Evolutionary conservation across 2,329 filamentous ascomycete genomes (phyloP).

Genomic region (Trichothecium sympodiale): DNA sequence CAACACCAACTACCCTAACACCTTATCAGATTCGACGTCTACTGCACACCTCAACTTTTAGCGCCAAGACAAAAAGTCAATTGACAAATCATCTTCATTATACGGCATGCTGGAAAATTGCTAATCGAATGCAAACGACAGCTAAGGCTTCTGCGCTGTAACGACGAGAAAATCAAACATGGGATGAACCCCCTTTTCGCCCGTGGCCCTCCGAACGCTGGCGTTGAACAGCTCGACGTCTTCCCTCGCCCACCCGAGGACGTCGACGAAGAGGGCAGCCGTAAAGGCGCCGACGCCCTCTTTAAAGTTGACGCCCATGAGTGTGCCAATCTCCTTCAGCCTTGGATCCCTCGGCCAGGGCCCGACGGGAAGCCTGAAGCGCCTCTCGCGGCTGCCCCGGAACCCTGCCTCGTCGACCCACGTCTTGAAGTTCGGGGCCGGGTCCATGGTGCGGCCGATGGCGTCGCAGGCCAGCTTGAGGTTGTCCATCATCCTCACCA

Average conservation of each 20-base stretch:
- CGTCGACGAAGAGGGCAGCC: slow-evolving; percentile 23
- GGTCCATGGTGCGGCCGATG: slow-evolving; percentile 18
- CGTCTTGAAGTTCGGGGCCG: slow-evolving; percentile 13
- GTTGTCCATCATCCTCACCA: slow-evolving; percentile 17
- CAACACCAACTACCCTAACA: too few species aligned
- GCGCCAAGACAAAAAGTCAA: too few species aligned
- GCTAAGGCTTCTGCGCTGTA: too few species aligned
- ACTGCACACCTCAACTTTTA: too few species aligned
- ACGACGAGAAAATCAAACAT: too few species aligned
- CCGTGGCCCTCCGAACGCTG: slow-evolving; percentile 5
- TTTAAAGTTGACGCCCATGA: slow-evolving; percentile 24
- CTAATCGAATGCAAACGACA: too few species aligned
- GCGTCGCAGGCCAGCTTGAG: slow-evolving; percentile 13
- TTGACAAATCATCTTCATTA: too few species aligned
- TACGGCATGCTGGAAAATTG: too few species aligned
- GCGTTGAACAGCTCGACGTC: slow-evolving; percentile 29
- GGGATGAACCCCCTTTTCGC: too few species aligned
- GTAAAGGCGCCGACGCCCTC: slow-evolving; percentile 27
- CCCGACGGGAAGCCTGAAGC: slow-evolving; percentile 23
- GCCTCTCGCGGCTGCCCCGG: slow-evolving; percentile 15
- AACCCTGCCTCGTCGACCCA: slow-evolving; percentile 26
- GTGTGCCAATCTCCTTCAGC: slow-evolving; percentile 24
- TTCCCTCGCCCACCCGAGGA: slow-evolving; percentile 25
- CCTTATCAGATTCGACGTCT: too few species aligned
- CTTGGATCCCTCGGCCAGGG: slow-evolving; percentile 28